phyloP scores from a whole-genome alignment of 148 eudicot species.

The Pouteria glomerata region DNA sequence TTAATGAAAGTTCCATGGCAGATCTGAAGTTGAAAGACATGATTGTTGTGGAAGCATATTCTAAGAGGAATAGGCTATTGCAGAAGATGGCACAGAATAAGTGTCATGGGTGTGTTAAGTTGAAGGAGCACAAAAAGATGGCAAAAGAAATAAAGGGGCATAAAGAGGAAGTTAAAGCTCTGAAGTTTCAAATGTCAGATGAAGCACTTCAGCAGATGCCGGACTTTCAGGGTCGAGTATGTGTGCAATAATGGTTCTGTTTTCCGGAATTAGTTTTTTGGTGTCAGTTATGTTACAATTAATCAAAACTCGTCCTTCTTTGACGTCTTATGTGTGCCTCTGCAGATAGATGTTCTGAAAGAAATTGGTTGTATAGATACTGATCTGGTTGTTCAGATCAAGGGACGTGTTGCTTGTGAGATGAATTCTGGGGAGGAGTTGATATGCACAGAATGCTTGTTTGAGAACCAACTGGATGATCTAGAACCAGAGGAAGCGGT shows the following conservation, averaged over 20 bases:
- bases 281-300: neutral
- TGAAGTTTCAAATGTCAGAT: slow-evolving; percentile 91
- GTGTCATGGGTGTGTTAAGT: slow-evolving; percentile 88
- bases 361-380: slow-evolving; percentile 86
- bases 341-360: slow-evolving; percentile 91
- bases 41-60: slow-evolving; percentile 55
- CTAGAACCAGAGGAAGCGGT: slow-evolving; percentile 99
- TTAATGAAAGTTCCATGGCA: slow-evolving; percentile 29
- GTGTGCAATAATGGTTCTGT: slow-evolving; percentile 15
- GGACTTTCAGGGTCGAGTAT: slow-evolving; percentile 95
- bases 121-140: slow-evolving; percentile 74
- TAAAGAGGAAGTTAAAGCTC: slow-evolving; percentile 65
- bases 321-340: slow-evolving; percentile 6
- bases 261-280: neutral
- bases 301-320: neutral
- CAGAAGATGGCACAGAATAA: slow-evolving; percentile 80
- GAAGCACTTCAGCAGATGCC: slow-evolving; percentile 99
- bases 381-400: slow-evolving; percentile 94
- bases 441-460: slow-evolving; percentile 95
- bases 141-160: slow-evolving; percentile 62
- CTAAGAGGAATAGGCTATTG: slow-evolving; percentile 58
- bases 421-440: slow-evolving; percentile 99
- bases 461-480: slow-evolving; percentile 91
- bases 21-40: slow-evolving; percentile 82
- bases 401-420: slow-evolving; percentile 99